Conservation (phyloP, 805 yeast species). For the Teunomyces stri region DNA sequence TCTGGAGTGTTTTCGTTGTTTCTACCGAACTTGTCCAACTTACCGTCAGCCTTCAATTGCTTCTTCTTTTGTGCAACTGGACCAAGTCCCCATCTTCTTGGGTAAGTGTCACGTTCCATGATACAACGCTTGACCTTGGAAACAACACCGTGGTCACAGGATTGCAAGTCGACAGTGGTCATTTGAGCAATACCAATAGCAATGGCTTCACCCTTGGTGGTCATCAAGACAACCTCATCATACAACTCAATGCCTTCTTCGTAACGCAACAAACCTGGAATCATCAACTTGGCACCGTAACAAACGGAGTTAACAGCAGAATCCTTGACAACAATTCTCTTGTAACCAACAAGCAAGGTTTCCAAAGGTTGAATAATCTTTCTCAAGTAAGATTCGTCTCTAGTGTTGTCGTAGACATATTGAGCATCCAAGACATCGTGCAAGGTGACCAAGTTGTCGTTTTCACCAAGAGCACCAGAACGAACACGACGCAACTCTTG, state of each 20-base stretch:
- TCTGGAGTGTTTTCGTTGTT: slow-evolving; percentile 91
- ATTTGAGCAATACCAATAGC: slow-evolving; percentile 98
- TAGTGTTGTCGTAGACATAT: slow-evolving; percentile 94
- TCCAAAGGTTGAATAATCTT: slow-evolving; percentile 93
- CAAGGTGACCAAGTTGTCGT: slow-evolving; percentile 87
- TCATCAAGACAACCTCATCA: slow-evolving; percentile 96
- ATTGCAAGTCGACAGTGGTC: slow-evolving; percentile 95
- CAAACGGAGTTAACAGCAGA: slow-evolving; percentile 98
- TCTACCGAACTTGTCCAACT: slow-evolving; percentile 94
- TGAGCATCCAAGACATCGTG: slow-evolving; percentile 98
- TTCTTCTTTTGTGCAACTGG: slow-evolving; percentile 98
- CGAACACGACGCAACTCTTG: slow-evolving; percentile 99
- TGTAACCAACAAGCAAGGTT: slow-evolving; percentile 88
- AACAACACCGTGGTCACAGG: slow-evolving; percentile 98
- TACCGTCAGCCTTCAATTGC: slow-evolving; percentile 95
- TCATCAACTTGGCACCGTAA: slow-evolving; percentile 98
- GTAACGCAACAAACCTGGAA: slow-evolving; percentile 95
- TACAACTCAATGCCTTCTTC: slow-evolving; percentile 96
- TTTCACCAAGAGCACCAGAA: slow-evolving; percentile 92
- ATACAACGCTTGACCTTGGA: slow-evolving; percentile 99
- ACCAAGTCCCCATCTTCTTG: slow-evolving; percentile 99
- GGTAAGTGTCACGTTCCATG: slow-evolving; percentile 98
- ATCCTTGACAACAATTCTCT: slow-evolving; percentile 90
- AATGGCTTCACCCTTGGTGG: slow-evolving; percentile 99
- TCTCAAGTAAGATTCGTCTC: slow-evolving; percentile 95